Base-by-base conservation (phyloP, 495 filamentous ascomycete genomes). In the Aspergillus olivimuriae region DNA sequence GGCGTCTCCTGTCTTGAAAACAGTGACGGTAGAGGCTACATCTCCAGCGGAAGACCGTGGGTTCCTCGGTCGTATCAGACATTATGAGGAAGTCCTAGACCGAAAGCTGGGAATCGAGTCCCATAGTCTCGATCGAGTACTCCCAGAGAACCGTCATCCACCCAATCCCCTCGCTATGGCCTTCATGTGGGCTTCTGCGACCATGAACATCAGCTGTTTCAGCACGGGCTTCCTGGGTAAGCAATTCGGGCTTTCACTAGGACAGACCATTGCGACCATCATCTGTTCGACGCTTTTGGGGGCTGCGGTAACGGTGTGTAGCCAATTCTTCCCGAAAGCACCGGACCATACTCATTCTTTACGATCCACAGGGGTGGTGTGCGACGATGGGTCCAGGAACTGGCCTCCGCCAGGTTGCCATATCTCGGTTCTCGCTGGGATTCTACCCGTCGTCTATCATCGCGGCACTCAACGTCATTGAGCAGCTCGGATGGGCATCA, bases 381-480 rank as follows among this genome's bases (percentile, higher is more conserved):
- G 62, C 62, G 14, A 60, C 56, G 6, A 59, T 96, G 87, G 21
- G 82, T 69, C 89, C 90, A 84, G 55, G 84, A 82, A 41, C 83
- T 77, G 20, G 90, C 80, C 58, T 91, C 77, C 30, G 91, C 82
- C 43, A 96, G 59, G 61, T 96, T 81, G 20, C 86, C 83, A 63
- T 96, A 84, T 56, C 53, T 12, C 34, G 62, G 42, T 63, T 60
- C 44, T 60, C 58, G 3, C 47, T 66, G n/a, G 62, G 62, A 10
- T 63, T 50, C 43, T 66, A 57, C 22, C 60, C 58, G 0, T 57
- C 58, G 12, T 59, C 56, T 7, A 44, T 66, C 17, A 54, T 58
- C 33, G 57, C 61, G 4, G 26, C 52, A 19, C 37, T 66, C 20
- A 66, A 66, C 34, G 58, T 61, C 11, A 51, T 63, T 19, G 50